phyloP scores from a whole-genome alignment of 805 yeast species.

The Candida montana region DNA sequence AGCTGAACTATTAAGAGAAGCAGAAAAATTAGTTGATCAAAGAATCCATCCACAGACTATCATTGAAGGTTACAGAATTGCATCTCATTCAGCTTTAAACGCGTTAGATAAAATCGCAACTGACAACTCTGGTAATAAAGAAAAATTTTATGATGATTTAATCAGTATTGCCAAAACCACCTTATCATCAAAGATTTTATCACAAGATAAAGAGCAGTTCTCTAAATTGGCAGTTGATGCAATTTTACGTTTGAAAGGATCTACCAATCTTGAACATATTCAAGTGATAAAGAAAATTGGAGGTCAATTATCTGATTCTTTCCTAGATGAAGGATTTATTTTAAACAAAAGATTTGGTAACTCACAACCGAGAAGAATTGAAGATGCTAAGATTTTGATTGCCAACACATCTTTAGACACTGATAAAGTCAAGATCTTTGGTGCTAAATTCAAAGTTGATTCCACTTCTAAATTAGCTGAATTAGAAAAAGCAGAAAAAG shows the following conservation, averaged over 20 bases:
- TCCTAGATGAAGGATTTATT: slow-evolving; percentile 93
- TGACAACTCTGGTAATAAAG: slow-evolving; percentile 70
- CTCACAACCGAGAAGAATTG: slow-evolving; percentile 81
- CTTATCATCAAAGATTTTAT: slow-evolving; percentile 82
- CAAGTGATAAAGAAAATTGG: slow-evolving; percentile 93
- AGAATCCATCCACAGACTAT: slow-evolving; percentile 98
- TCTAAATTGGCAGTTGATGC: slow-evolving; percentile 93
- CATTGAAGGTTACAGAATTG: slow-evolving; percentile 91
- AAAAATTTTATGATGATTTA: slow-evolving; percentile 67
- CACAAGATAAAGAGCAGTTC: slow-evolving; percentile 92
- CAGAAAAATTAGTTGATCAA: slow-evolving; percentile 85
- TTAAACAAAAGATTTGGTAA: slow-evolving; percentile 90
- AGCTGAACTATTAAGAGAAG: slow-evolving; percentile 89
- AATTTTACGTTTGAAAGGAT: slow-evolving; percentile 84
- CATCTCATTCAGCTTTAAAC: slow-evolving; percentile 73
- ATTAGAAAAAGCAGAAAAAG: slow-evolving; percentile 87
- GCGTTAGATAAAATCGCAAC: slow-evolving; percentile 77
- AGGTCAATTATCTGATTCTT: slow-evolving; percentile 86
- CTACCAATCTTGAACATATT: slow-evolving; percentile 82
- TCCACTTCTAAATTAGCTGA: slow-evolving; percentile 92
- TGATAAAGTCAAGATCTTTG: slow-evolving; percentile 94
- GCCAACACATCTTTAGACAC: slow-evolving; percentile 97
- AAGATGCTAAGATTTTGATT: slow-evolving; percentile 80
- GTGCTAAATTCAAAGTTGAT: slow-evolving; percentile 96
- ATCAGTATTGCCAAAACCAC: slow-evolving; percentile 89